Conservation (phyloP, 495 filamentous ascomycete genomes). For the Penicillium nucicola region DNA sequence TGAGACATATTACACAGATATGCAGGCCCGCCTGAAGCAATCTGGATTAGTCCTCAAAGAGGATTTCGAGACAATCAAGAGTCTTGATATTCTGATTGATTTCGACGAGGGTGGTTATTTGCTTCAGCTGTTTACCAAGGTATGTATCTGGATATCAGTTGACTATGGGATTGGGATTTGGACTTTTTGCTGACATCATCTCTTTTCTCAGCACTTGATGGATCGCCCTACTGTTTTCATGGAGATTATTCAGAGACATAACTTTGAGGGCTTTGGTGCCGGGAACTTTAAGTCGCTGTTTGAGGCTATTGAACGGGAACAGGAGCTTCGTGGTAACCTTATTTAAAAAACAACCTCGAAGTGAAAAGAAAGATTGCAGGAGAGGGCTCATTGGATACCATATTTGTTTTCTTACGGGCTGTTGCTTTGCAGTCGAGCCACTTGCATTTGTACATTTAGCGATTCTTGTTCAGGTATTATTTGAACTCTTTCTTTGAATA, state of each 20-base stretch:
- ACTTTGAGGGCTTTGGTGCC: conserved; percentile 86
- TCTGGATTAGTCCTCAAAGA: conserved; percentile 58
- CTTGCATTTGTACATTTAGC: neutral
- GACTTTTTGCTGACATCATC: conserved; percentile 22
- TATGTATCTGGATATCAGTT: conserved; percentile 28
- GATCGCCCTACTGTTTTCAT: conserved; percentile 92
- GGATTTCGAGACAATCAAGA: conserved; percentile 69
- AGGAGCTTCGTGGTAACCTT: conserved; percentile 78
- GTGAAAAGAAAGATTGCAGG: neutral
- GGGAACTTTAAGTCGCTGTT: conserved; percentile 95
- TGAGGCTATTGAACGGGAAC: conserved; percentile 88
- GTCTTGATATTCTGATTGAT: conserved; percentile 80
- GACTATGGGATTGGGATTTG: neutral
- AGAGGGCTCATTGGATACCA: neutral
- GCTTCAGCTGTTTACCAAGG: conserved; percentile 81
- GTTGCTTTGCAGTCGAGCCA: neutral
- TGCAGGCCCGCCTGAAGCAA: conserved; percentile 62
- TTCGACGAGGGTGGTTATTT: conserved; percentile 89
- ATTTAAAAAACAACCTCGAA: conserved; percentile 13
- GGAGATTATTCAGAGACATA: conserved; percentile 86
- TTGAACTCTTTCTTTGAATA: no score
- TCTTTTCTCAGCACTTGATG: conserved; percentile 63
- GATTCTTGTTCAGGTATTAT: neutral
- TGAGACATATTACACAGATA: conserved; percentile 73
- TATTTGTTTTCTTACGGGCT: neutral